A percentile compares a stretch with the other conserved stretches of the same genome.
These are phyloP conservation scores for Dalbergia cultrata DNA, from an alignment of 306 rosid genomes.

Conservation along the genomic window DNA sequence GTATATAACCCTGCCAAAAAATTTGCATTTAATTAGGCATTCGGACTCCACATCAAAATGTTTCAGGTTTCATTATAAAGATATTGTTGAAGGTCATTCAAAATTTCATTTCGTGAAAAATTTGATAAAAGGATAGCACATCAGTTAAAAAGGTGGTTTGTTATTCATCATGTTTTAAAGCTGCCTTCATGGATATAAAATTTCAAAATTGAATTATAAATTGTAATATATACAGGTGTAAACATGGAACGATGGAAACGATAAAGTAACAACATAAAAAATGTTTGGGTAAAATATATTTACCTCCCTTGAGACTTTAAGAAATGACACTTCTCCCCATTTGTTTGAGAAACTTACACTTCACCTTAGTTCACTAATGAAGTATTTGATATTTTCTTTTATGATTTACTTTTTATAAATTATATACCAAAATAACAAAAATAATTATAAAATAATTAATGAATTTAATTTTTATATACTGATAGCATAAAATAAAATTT, in stretches of 20 bases:
- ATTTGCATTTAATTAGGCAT: slow-evolving; percentile 32
- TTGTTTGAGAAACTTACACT: too few species aligned
- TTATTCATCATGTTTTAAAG: slow-evolving; percentile 4
- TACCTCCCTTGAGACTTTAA: too few species aligned
- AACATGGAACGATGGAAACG: background rate
- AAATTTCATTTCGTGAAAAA: slow-evolving; percentile 10
- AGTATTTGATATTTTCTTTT: too few species aligned
- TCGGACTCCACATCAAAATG: background rate
- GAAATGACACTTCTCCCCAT: too few species aligned
- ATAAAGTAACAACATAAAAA: background rate
- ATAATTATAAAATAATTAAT: too few species aligned
- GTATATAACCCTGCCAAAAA: slow-evolving; percentile 81
- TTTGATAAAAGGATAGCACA: too few species aligned
- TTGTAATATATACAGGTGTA: background rate
- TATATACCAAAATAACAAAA: too few species aligned
- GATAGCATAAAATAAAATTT: too few species aligned
- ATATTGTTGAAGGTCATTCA: slow-evolving; percentile 2
- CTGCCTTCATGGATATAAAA: slow-evolving; percentile 24
- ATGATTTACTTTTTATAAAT: too few species aligned
- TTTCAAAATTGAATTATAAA: slow-evolving; percentile 5
- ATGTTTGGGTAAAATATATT: too few species aligned
- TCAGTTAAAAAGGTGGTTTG: slow-evolving; percentile 15
- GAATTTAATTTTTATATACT: too few species aligned
- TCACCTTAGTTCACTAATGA: too few species aligned
- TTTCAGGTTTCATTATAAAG: background rate